Evolutionary conservation across 441 rosid genomes (phyloP), one percentile per base, ranked within the genome.

Genomic region (Adansonia grandidieri): DNA sequence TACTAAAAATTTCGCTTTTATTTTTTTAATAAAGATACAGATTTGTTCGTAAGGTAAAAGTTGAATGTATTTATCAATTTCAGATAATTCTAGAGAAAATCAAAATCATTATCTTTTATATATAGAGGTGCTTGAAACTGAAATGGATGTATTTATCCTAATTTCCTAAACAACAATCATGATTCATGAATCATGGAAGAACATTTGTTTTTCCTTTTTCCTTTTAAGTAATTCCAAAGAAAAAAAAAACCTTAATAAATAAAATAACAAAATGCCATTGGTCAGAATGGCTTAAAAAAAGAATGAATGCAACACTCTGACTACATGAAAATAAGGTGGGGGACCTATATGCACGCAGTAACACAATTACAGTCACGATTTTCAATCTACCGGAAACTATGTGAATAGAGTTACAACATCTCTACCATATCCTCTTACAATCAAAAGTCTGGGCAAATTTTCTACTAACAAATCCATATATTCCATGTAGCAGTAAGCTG

Each of bases 341-440:
- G 28, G 57, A 42, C 69, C 47, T 64, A 37, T 37, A 78, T 80
- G 81, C 69, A 85, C 42, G 42, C 87, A 85, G 76, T 40, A 56
- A 48, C 51, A 61, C 14, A 24, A 51, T 56, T 62, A 75, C 76
- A 56, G 24, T 77, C 82, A 2, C 15, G 17, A 73, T 53, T 45
- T 13, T 10, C 5, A 42, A 50, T 28, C 47, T 9, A 22, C 8
- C 11, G 44, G 45, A 42, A 61, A 66, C 86, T 93, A 97, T 62
- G 99, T 95, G 87, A 93, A 95, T 77, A 97, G 82, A 65, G 99
- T 97, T 67, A 95, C 99, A 84, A 94, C 98, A 83, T 97, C 99
- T 87, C 89, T 89, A 51, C 97, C 94, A 80, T 97, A 95, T 32
- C 99, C 99, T 92, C 99, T 93, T 13, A 97, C 99, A 22, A 97